Percentiles rank a stretch among this genome's conserved stretches.
These are phyloP conservation scores for Fraxinus velutina DNA, from an alignment of 305 asterid species.

Conservation along the genomic window DNA sequence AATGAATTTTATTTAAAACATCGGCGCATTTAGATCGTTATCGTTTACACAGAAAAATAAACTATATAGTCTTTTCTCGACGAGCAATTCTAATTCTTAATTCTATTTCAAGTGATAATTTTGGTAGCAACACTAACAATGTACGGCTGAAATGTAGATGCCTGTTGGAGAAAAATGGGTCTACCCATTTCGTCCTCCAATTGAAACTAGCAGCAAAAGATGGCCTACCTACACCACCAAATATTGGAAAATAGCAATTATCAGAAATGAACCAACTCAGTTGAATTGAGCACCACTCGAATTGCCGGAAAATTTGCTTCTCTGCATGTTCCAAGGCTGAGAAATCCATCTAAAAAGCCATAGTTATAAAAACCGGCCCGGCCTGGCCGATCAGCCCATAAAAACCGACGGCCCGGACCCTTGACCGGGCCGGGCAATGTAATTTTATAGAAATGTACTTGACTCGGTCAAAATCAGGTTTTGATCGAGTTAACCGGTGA, in stretches of 20 bases:
- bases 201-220: neutral
- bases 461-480: too few species aligned
- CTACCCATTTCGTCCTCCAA: conserved; percentile 35
- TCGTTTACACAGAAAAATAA: neutral
- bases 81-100: neutral
- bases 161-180: neutral
- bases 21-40: neutral
- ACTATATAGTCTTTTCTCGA: neutral
- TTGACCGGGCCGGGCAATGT: too few species aligned
- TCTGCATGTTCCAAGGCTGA: conserved; percentile 59
- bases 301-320: conserved; percentile 7
- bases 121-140: neutral
- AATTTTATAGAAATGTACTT: too few species aligned
- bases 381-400: too few species aligned
- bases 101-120: neutral
- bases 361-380: too few species aligned
- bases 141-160: neutral
- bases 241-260: neutral
- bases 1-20: neutral
- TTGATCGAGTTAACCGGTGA: too few species aligned
- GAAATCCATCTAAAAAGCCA: neutral
- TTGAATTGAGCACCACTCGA: conserved; percentile 32
- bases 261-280: conserved; percentile 1
- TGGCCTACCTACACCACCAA: conserved; percentile 2
- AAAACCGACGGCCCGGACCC: too few species aligned